Conservation (phyloP, 2,329 filamentous ascomycete species). For the Falciphora oryzae region DNA sequence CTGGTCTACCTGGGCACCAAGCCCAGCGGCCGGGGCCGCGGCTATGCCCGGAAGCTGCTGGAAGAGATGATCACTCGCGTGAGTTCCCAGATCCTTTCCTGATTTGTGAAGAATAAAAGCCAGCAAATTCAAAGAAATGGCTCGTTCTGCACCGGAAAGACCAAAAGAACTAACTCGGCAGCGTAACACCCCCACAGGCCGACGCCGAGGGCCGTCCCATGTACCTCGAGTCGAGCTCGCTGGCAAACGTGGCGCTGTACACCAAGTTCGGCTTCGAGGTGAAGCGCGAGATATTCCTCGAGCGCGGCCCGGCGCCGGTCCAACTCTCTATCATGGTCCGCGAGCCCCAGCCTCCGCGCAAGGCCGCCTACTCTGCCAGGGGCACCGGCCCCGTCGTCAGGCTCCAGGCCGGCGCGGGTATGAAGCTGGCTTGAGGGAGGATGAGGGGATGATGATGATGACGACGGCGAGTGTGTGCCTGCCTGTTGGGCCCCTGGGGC, state of each 20-base stretch:
- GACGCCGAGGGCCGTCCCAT: conserved; percentile 62
- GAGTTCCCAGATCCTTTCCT: conserved; percentile 21
- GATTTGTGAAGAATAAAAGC: not conserved
- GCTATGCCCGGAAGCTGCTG: conserved; percentile 67
- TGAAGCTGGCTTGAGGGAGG: conserved; percentile 1
- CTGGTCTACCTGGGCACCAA: conserved; percentile 79
- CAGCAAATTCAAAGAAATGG: not conserved
- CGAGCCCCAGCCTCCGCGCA: conserved; percentile 44
- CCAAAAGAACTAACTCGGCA: not conserved
- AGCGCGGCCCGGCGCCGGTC: conserved; percentile 52
- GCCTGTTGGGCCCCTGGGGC: too few relatives aligned
- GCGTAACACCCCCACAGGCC: conserved; percentile 38
- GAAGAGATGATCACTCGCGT: conserved; percentile 61
- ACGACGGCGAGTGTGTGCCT: too few relatives aligned
- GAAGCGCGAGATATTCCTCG: conserved; percentile 57
- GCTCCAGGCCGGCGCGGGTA: not conserved
- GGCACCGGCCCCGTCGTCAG: conserved; percentile 3
- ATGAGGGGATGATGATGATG: not conserved
- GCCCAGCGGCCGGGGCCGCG: conserved; percentile 62
- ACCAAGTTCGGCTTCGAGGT: conserved; percentile 67
- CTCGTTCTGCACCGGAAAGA: too few relatives aligned
- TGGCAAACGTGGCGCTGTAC: conserved; percentile 65
- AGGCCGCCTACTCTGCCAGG: conserved; percentile 2
- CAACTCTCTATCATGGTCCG: conserved; percentile 76
- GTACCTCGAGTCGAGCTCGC: conserved; percentile 74